Conservation (phyloP, 306 rosid species). For the Vigna angularis region DNA sequence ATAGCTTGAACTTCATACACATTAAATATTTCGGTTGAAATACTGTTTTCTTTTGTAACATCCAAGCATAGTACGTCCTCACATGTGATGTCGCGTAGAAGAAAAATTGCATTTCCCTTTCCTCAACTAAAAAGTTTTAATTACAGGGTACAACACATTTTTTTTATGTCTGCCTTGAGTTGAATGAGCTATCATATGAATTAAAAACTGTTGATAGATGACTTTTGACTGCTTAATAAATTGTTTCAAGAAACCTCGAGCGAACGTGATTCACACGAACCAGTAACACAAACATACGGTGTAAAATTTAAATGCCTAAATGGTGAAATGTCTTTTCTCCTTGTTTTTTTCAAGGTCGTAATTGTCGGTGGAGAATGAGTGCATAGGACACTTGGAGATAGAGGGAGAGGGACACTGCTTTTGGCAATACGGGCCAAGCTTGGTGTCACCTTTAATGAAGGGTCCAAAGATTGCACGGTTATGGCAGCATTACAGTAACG, state of each 20-base stretch:
- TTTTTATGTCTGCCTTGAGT: conserved; percentile 1
- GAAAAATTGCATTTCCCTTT: conserved; percentile 28
- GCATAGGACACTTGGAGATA: conserved; percentile 27
- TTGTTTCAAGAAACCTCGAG: conserved; percentile 6
- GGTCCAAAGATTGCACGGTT: conserved; percentile 38
- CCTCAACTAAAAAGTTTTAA: conserved; percentile 8
- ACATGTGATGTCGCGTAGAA: conserved; percentile 32
- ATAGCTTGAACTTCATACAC: conserved; percentile 26
- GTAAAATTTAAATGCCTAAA: neutral
- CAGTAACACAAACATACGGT: conserved; percentile 2
- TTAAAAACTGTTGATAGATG: conserved; percentile 6
- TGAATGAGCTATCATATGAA: neutral
- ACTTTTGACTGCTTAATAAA: neutral
- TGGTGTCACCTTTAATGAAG: conserved; percentile 27
- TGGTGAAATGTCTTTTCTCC: conserved; percentile 18
- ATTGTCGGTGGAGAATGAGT: conserved; percentile 46
- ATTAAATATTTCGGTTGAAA: conserved; percentile 20
- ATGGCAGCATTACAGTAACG: conserved; percentile 6
- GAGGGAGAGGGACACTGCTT: conserved; percentile 31
- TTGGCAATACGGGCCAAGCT: conserved; percentile 26
- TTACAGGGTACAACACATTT: neutral
- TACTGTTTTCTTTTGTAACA: conserved; percentile 26
- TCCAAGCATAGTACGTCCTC: conserved; percentile 6
- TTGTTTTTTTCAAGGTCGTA: conserved; percentile 18
- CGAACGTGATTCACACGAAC: conserved; percentile 36